Evolutionary conservation across 208 protist genomes (phyloP).

Genomic region (Wallacemonas sp.): DNA sequence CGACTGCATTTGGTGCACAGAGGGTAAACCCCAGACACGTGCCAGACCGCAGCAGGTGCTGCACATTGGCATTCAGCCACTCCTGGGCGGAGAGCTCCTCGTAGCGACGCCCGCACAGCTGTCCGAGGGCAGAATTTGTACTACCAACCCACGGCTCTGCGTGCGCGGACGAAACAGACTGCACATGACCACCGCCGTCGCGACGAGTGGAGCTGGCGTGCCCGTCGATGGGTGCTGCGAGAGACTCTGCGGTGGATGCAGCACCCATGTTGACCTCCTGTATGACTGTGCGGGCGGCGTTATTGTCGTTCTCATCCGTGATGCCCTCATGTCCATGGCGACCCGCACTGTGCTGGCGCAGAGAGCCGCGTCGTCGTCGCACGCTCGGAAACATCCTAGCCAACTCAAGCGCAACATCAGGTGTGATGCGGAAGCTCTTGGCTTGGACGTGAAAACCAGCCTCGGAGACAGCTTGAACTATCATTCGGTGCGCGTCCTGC

Average conservation of each 20-base stretch:
- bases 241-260: too few relatives aligned
- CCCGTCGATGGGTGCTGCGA: too few relatives aligned
- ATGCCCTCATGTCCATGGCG: too few relatives aligned
- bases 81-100: not conserved
- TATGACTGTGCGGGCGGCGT: too few relatives aligned
- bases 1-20: slow-evolving; percentile 54
- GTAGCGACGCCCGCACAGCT: not conserved
- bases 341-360: not conserved
- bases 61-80: slow-evolving; percentile 29
- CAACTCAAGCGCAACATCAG: slow-evolving; percentile 42
- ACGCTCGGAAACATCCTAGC: slow-evolving; percentile 55
- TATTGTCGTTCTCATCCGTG: not conserved
- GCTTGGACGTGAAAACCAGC: slow-evolving; percentile 57
- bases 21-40: slow-evolving; percentile 65
- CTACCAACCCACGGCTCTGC: not conserved
- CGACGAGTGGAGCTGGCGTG: too few relatives aligned
- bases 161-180: not conserved
- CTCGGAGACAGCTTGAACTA: slow-evolving; percentile 52
- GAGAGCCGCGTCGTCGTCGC: not conserved
- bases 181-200: not conserved
- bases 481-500: slow-evolving; percentile 38
- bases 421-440: slow-evolving; percentile 49
- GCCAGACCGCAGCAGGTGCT: slow-evolving; percentile 49
- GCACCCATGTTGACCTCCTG: too few relatives aligned
- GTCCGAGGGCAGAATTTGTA: not conserved